Base-by-base conservation (phyloP, 2,329 filamentous ascomycete genomes). In the Teratosphaeriaceae sp. region DNA sequence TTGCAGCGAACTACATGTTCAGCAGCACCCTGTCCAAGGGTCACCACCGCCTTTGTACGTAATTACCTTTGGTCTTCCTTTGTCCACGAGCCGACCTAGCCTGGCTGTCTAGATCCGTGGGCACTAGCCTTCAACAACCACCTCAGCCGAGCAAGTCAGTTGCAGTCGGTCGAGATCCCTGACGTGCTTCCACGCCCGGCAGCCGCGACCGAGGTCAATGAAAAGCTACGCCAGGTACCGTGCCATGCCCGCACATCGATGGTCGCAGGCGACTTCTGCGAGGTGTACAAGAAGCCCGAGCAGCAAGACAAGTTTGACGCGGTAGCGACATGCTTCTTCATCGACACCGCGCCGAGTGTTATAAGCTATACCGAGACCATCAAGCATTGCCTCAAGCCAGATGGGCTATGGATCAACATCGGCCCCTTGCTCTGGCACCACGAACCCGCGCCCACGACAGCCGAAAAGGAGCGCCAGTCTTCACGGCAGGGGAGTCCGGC, bases 351-450 rank as follows among this genome's bases (percentile, higher is more conserved):
- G 2, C 89, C 90, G 1, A 97, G 98, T 61, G 63, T 96, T 23
- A 84, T 97, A 42, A 79, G 84, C 2, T 98, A 98, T 60, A 78
- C 98, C 24, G 82, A 94, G 60, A 82, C 88, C 1, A 85, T 97
- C 42, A 71, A 69, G 31, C 78, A 85, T 59, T 94, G 89, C 57
- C 74, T 98, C 38, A 80, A 77, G 52, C 72, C 79, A 0, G 85
- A 84, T 20, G 92, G 92, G 0, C 57, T 94, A 3, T 85, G 94
- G 71, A 76, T 95, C 59, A 98, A 98, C 58, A 71, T 94, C 19
- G 92, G 92, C 0, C 92, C 92, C 1, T 67, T 98, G 42, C 71
- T 97, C 30, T 98, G 92, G 92, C 94, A 98, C 64, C 97, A 94
- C 62, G 88, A 94, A 61, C 84, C 88, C 52, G 76, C 82, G 31